These are phyloP conservation scores for Rhypophila decipiens DNA, from an alignment of 495 filamentous ascomycete species.

Conservation along the genomic window DNA sequence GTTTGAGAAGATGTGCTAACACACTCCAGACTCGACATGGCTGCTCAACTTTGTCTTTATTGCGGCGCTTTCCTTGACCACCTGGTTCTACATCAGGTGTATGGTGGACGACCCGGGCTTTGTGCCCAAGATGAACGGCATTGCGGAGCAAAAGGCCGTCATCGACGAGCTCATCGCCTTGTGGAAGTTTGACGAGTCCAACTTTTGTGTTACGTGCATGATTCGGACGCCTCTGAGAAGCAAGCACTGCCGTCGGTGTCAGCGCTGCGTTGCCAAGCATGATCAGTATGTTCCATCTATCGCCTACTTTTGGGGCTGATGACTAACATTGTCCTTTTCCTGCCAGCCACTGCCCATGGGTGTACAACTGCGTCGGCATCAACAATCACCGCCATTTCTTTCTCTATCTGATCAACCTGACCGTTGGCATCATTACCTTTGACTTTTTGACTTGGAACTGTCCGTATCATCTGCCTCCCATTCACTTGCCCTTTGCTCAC, in stretches of 20 bases:
- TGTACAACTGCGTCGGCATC: conserved; percentile 88
- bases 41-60: conserved; percentile 71
- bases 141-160: conserved; percentile 77
- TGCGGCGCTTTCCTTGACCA: conserved; percentile 54
- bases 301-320: conserved; percentile 19
- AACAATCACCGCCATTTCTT: conserved; percentile 97
- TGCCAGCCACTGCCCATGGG: conserved; percentile 93
- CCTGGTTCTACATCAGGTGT: conserved; percentile 78
- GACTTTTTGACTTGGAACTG: conserved; percentile 40
- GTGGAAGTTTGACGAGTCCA: conserved; percentile 88
- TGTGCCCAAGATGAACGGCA: conserved; percentile 85
- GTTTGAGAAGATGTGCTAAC: background rate
- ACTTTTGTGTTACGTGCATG: conserved; percentile 94
- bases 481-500: background rate
- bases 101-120: conserved; percentile 90
- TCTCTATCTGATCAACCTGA: conserved; percentile 72
- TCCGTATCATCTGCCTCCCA: conserved; percentile 16
- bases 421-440: conserved; percentile 65
- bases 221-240: conserved; percentile 82
- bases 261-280: conserved; percentile 90
- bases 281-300: conserved; percentile 69
- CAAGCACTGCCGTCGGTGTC: conserved; percentile 89
- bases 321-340: too few species aligned
- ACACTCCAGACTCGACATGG: conserved; percentile 42
- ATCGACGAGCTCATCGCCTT: conserved; percentile 75